These are phyloP conservation scores for Infundibulicybe gibba DNA, from an alignment of 768 basidiomycete species.

Conservation along the genomic window DNA sequence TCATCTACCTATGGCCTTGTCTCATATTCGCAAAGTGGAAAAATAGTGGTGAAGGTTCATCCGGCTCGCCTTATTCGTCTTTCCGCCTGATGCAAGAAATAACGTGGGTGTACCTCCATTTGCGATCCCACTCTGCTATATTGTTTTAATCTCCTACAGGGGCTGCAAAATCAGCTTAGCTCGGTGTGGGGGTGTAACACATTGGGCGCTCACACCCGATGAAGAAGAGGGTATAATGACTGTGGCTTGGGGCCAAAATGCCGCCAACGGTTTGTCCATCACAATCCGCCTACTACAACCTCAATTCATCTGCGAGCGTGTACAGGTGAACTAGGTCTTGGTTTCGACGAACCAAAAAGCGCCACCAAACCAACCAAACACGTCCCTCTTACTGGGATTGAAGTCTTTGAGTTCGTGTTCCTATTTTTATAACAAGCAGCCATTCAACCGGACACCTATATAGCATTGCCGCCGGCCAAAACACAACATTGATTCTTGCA, in stretches of 20 bases:
- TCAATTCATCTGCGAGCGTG: not conserved
- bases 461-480: conserved; percentile 84
- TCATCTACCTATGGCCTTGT: not conserved
- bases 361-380: conserved; percentile 79
- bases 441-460: not conserved
- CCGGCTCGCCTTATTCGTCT: conserved; percentile 82
- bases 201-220: conserved; percentile 77
- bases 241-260: conserved; percentile 82
- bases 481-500: conserved; percentile 82
- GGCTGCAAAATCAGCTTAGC: conserved; percentile 73
- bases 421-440: not conserved
- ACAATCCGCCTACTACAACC: not conserved
- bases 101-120: conserved; percentile 44
- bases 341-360: conserved; percentile 78
- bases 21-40: conserved; percentile 65
- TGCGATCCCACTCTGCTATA: not conserved
- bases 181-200: conserved; percentile 83
- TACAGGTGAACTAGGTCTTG: conserved; percentile 76
- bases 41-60: conserved; percentile 94
- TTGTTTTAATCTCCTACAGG: conserved; percentile 32
- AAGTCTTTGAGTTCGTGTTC: conserved; percentile 70
- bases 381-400: conserved; percentile 67
- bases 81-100: conserved; percentile 88
- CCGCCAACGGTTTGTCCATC: conserved; percentile 60
- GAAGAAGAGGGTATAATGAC: conserved; percentile 78